Conservation (phyloP, 2,329 filamentous ascomycete genomes). For the Ceratocystis cacaofunesta region DNA sequence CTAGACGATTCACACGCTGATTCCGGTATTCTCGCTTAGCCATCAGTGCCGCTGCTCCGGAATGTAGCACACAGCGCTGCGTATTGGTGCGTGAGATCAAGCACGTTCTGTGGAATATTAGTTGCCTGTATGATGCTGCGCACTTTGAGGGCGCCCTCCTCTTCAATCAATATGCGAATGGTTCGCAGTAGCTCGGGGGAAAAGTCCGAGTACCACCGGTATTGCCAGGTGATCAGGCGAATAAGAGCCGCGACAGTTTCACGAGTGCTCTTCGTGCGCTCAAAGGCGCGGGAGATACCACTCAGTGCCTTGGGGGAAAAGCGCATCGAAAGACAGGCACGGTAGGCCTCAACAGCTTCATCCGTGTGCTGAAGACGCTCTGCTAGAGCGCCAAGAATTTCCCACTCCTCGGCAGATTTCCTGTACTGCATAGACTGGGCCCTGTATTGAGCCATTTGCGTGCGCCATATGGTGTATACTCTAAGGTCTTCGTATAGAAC, state of each 20-base stretch:
- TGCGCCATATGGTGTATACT: slow-evolving; percentile 98
- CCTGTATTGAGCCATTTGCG: slow-evolving; percentile 89
- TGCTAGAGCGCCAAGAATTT: slow-evolving; percentile 85
- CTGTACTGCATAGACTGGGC: slow-evolving; percentile 91
- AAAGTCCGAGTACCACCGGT: slow-evolving; percentile 98
- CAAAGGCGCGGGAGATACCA: slow-evolving; percentile 67
- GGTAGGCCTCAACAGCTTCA: slow-evolving; percentile 86
- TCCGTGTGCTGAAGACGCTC: slow-evolving; percentile 84
- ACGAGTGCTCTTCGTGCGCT: slow-evolving; percentile 62
- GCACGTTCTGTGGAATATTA: slow-evolving; percentile 77
- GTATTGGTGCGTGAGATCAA: slow-evolving; percentile 93
- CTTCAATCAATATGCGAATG: slow-evolving; percentile 85
- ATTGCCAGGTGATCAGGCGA: slow-evolving; percentile 90
- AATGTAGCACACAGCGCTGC: slow-evolving; percentile 89
- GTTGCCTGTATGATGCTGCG: slow-evolving; percentile 95
- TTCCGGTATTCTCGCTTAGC: slow-evolving; percentile 31
- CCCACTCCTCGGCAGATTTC: slow-evolving; percentile 95
- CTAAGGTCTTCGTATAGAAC: slow-evolving; percentile 94
- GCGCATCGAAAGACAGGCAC: slow-evolving; percentile 68
- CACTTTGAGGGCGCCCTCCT: slow-evolving; percentile 94
- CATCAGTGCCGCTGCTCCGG: slow-evolving; percentile 82
- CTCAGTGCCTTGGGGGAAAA: slow-evolving; percentile 89
- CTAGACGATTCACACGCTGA: background rate
- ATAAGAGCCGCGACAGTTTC: slow-evolving; percentile 78
- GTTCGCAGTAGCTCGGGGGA: slow-evolving; percentile 79